Base-by-base conservation (phyloP, 345 rosid species). In the Arabidopsis thaliana region DNA sequence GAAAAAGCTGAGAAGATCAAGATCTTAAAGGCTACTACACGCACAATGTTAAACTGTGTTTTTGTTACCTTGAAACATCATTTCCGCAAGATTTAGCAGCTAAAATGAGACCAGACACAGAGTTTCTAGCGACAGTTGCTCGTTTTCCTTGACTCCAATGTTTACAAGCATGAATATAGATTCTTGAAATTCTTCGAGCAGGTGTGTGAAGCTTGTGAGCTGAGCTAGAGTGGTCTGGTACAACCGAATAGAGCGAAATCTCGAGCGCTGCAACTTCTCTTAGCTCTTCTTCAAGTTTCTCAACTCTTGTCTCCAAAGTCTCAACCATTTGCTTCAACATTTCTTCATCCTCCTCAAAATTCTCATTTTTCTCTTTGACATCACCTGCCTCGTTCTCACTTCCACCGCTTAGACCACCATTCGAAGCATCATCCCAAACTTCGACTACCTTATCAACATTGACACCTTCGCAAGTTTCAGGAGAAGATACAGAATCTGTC, bases 201-300 rank as follows among this genome's bases (percentile, higher is more conserved):
- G 99, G 96, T 1, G 98, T 86, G 69, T 89, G 99, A 78, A 92
- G 87, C 86, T 95, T 95, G 73, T 92, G 98, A 13, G 93, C 84
- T 22, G 99, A 92, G 84, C 93, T 88, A 24, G 90, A 90, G 75
- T 95, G 99, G 75, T 92, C 98, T n/a, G 99, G 88, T 32, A 87
- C 89, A 59, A 92, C 87, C 38, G 97, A 92, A 76, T 90, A 95
- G 2, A 95, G 84, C 3, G 98, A 87, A 74, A 95, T 83, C 85
- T 95, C 99, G 4, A 95, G 88, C 13, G 98, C 86, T 67, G 99
- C 97, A 76, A 90, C 99, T 83, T 90, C 98, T 79, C 98, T 88
- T 61, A 95, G 87, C 85, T 95, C 98, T 72, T 82, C 93, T 80
- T 92, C 94, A 23, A 95, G 96, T 80, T 85, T 90, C 83, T 88